Evolutionary conservation across 139 green algal genomes (phyloP).

Genomic region (Medakamo hakoo): DNA sequence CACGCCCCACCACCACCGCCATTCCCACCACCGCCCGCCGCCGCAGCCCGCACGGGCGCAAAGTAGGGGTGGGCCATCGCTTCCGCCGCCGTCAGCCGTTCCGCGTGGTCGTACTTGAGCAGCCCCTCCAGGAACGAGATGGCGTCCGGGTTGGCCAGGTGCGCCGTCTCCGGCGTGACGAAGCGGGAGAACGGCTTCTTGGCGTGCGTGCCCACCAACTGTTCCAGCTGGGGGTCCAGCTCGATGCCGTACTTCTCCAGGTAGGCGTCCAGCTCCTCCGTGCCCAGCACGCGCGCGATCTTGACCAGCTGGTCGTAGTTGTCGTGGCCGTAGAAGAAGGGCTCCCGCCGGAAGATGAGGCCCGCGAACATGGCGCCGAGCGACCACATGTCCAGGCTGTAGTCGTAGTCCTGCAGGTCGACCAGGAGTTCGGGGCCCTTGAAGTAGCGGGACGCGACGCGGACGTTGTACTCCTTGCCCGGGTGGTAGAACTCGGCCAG

Average conservation of each 20-base stretch:
- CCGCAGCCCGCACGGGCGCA: conserved; percentile 40
- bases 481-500: conserved; percentile 98
- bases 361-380: conserved; percentile 67
- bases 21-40: neutral
- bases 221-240: conserved; percentile 87
- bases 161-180: conserved; percentile 78
- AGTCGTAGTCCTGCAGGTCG: conserved; percentile 97
- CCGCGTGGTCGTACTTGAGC: conserved; percentile 69
- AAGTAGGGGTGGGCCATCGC: conserved; percentile 95
- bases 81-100: conserved; percentile 78
- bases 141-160: conserved; percentile 81
- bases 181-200: conserved; percentile 92
- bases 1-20: too few species aligned
- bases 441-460: conserved; percentile 91
- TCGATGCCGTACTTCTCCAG: conserved; percentile 94
- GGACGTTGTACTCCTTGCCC: conserved; percentile 88
- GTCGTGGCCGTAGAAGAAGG: conserved; percentile 99
- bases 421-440: conserved; percentile 97
- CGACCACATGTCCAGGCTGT: conserved; percentile 93
- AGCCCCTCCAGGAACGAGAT: conserved; percentile 94
- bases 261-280: conserved; percentile 73
- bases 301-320: conserved; percentile 99
- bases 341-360: conserved; percentile 92
- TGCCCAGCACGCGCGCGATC: conserved; percentile 91
- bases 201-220: conserved; percentile 57